Conservation (phyloP, 352 stramenopile genomes). For the Phytophthora fragariaefolia region DNA sequence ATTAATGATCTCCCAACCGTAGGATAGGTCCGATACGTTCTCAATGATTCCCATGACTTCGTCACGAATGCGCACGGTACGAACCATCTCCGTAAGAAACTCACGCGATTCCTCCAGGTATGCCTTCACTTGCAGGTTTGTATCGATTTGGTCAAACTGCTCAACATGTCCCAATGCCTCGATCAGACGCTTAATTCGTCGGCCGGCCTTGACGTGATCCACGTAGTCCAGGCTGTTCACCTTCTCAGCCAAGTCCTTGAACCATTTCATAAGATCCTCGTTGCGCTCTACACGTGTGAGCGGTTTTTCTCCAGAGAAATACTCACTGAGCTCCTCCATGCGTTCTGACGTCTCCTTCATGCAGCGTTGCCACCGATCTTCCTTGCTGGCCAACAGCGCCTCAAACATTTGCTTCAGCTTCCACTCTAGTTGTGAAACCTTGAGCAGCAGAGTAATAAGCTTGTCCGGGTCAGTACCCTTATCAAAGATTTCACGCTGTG, state of each 20-base stretch:
- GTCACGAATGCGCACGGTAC: slow-evolving; percentile 93
- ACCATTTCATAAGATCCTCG: slow-evolving; percentile 94
- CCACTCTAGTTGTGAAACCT: slow-evolving; percentile 95
- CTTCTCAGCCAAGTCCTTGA: slow-evolving; percentile 91
- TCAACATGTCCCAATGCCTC: slow-evolving; percentile 95
- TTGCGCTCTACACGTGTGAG: slow-evolving; percentile 93
- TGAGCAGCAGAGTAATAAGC: slow-evolving; percentile 93
- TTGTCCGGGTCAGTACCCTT: slow-evolving; percentile 83
- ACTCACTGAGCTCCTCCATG: slow-evolving; percentile 94
- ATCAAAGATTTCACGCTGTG: slow-evolving; percentile 87
- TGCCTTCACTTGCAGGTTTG: slow-evolving; percentile 95
- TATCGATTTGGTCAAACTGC: slow-evolving; percentile 96
- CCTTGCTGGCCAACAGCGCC: slow-evolving; percentile 89
- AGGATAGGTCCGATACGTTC: slow-evolving; percentile 95
- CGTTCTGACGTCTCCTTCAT: slow-evolving; percentile 90
- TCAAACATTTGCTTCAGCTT: slow-evolving; percentile 95
- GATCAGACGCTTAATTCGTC: slow-evolving; percentile 95
- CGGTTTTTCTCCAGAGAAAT: slow-evolving; percentile 94
- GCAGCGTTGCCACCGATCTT: slow-evolving; percentile 91
- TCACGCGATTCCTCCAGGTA: slow-evolving; percentile 93
- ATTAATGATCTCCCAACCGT: slow-evolving; percentile 95
- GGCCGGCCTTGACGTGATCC: slow-evolving; percentile 93
- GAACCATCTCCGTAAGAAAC: slow-evolving; percentile 95
- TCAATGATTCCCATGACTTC: slow-evolving; percentile 93
- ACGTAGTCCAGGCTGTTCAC: slow-evolving; percentile 91